phyloP scores from a whole-genome alignment of 768 basidiomycete genomes.

The Russula abietina region DNA sequence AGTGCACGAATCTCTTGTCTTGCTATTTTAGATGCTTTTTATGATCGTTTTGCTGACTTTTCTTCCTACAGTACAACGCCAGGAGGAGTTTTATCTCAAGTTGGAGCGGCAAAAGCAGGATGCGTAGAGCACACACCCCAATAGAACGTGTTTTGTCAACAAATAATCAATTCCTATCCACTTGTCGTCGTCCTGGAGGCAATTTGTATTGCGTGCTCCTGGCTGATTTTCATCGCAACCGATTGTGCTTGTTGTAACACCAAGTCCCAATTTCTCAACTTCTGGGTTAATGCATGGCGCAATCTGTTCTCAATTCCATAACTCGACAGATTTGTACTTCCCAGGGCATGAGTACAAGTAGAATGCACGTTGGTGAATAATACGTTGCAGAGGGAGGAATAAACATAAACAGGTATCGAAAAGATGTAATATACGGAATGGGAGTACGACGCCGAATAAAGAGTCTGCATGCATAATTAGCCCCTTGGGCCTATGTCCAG shows the following conservation, averaged over 20 bases:
- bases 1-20: constrained; percentile 31
- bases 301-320: neutral
- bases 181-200: neutral
- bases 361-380: neutral
- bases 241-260: neutral
- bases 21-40: neutral
- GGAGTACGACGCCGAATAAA: neutral
- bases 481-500: neutral
- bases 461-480: constrained; percentile 18
- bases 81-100: constrained; percentile 83
- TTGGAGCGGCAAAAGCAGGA: constrained; percentile 56
- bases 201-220: neutral
- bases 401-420: constrained; percentile 13
- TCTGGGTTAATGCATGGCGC: neutral
- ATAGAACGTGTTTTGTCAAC: constrained; percentile 18
- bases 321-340: neutral
- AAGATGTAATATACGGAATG: neutral
- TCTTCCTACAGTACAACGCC: constrained; percentile 56
- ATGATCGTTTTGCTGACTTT: neutral
- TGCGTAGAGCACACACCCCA: constrained; percentile 22
- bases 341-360: neutral
- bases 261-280: neutral
- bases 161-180: neutral
- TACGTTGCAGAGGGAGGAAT: neutral
- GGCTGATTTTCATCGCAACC: neutral